phyloP scores from a whole-genome alignment of 164 flowering plant species.

The Paratinospora sagittata region DNA sequence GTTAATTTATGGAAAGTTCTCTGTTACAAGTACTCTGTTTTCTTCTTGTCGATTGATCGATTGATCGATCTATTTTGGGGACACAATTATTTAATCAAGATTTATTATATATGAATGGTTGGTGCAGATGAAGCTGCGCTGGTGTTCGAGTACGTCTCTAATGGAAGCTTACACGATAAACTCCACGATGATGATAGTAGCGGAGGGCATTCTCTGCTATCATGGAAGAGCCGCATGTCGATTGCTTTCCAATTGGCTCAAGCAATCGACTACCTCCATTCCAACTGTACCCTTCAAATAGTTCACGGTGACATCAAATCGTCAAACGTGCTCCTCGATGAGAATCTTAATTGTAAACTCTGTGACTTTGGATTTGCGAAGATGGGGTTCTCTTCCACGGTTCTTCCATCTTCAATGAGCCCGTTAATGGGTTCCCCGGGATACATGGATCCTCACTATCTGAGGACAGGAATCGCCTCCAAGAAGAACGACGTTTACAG shows the following conservation, averaged over 20 bases:
- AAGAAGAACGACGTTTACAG: conserved; percentile 78
- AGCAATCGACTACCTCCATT: conserved; percentile 63
- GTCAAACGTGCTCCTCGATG: conserved; percentile 68
- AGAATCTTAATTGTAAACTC: conserved; percentile 47
- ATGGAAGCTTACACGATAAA: conserved; percentile 57
- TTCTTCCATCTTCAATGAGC: conserved; percentile 23
- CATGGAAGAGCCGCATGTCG: conserved; percentile 52
- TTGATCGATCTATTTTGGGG: too few relatives aligned
- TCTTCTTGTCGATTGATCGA: too few relatives aligned
- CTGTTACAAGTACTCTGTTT: too few relatives aligned
- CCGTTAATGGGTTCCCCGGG: conserved; percentile 69
- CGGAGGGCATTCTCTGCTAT: conserved; percentile 13
- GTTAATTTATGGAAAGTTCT: too few relatives aligned
- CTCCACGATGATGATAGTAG: conserved; percentile 35
- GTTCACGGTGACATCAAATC: conserved; percentile 78
- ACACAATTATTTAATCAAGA: neutral
- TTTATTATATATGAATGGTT: neutral
- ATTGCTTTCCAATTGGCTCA: conserved; percentile 61
- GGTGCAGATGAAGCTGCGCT: conserved; percentile 59
- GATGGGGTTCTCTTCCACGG: conserved; percentile 53
- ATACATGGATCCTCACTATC: conserved; percentile 66
- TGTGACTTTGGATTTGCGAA: conserved; percentile 80
- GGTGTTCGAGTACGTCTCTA: conserved; percentile 53
- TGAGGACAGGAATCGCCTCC: conserved; percentile 69
- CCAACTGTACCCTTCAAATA: conserved; percentile 41